These are phyloP conservation scores for Tetrahymena elliotti DNA, from an alignment of 73 alveolate species.

Conservation along the genomic window DNA sequence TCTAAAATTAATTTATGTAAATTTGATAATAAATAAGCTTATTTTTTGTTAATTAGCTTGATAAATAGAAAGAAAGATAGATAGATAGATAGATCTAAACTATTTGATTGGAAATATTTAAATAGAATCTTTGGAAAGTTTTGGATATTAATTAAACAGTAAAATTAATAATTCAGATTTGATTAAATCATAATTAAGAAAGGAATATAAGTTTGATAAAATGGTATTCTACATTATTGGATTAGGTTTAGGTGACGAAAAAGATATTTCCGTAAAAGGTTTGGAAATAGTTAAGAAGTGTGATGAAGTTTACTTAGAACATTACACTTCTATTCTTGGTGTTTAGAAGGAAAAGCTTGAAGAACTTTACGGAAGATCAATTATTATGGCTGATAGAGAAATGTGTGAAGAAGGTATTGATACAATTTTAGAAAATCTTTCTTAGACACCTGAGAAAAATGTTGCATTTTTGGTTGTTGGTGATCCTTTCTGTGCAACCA, in stretches of 20 bases:
- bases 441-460: slow-evolving; percentile 48
- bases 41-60: no score
- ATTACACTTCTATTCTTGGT: slow-evolving; percentile 94
- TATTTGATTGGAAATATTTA: background rate
- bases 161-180: no score
- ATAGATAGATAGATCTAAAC: background rate
- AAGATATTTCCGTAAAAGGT: slow-evolving; percentile 96
- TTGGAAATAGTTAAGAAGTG: slow-evolving; percentile 82
- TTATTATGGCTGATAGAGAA: slow-evolving; percentile 96
- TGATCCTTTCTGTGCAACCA: slow-evolving; percentile 99
- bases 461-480: slow-evolving; percentile 97
- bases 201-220: background rate
- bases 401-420: slow-evolving; percentile 97
- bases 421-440: slow-evolving; percentile 79
- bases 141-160: background rate
- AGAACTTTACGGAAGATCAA: slow-evolving; percentile 78
- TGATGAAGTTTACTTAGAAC: slow-evolving; percentile 72
- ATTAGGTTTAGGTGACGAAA: slow-evolving; percentile 95
- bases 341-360: slow-evolving; percentile 70
- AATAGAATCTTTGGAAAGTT: background rate
- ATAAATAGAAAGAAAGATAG: background rate
- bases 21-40: background rate
- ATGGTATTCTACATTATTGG: slow-evolving; percentile 98
- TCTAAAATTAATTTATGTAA: background rate
- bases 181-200: background rate